A percentile compares a stretch with the other conserved stretches of the same genome.
Conservation (phyloP, 2,329 filamentous ascomycete species). For the Fusarium xylarioides region DNA sequence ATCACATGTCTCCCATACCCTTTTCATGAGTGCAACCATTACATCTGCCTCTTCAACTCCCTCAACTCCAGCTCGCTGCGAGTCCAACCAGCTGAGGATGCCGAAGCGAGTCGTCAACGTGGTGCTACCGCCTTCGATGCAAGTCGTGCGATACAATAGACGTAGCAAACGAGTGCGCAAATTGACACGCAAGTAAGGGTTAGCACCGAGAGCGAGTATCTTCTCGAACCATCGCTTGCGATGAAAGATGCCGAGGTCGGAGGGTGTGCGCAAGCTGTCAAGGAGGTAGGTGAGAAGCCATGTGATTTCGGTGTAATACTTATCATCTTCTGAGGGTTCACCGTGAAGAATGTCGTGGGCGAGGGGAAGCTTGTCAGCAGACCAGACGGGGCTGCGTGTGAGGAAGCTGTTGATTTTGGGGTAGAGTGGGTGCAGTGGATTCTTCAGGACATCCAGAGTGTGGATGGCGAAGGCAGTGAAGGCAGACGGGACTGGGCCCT, state of each 20-base stretch:
- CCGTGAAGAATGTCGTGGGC: conserved; percentile 69
- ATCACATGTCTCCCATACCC: conserved; percentile 73
- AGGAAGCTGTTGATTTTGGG: conserved; percentile 87
- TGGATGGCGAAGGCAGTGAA: conserved; percentile 79
- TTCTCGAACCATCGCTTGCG: conserved; percentile 77
- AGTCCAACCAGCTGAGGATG: conserved; percentile 77
- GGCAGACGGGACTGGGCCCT: conserved; percentile 73
- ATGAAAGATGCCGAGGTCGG: conserved; percentile 69
- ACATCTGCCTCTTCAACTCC: conserved; percentile 56
- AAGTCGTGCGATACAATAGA: conserved; percentile 73
- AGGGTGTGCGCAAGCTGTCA: conserved; percentile 67
- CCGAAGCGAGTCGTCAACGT: conserved; percentile 83
- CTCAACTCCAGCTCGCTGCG: conserved; percentile 60
- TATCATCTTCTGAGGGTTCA: conserved; percentile 76
- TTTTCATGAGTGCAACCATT: conserved; percentile 63
- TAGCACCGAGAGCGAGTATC: conserved; percentile 73
- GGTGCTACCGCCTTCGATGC: conserved; percentile 76
- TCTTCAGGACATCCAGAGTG: conserved; percentile 73
- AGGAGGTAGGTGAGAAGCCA: conserved; percentile 80
- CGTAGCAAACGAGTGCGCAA: conserved; percentile 67
- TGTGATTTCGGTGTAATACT: conserved; percentile 74
- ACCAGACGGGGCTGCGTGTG: conserved; percentile 80
- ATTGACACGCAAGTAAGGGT: conserved; percentile 68
- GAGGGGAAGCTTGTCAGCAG: conserved; percentile 76
- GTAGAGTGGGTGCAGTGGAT: conserved; percentile 85